A percentile compares a stretch with the other conserved stretches of the same genome.
phyloP scores from a whole-genome alignment of 2,329 filamentous ascomycete genomes.

The Colletotrichum incanum region DNA sequence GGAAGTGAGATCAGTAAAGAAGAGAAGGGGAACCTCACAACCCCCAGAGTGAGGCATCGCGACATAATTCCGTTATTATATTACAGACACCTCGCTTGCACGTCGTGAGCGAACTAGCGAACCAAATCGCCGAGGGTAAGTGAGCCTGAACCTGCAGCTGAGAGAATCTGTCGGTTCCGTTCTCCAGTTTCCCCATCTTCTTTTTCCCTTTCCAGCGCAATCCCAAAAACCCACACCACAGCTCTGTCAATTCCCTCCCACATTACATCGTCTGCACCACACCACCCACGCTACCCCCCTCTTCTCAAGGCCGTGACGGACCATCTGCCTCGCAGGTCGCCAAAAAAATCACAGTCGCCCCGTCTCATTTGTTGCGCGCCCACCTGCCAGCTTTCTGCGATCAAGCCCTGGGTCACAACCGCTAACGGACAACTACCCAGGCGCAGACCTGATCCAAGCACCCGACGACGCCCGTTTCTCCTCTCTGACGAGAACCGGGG shows the following conservation, averaged over 20 bases:
- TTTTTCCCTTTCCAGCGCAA: conserved; percentile 41
- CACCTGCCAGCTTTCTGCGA: conserved; percentile 8
- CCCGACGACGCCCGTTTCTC: conserved; percentile 23
- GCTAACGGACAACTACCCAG: conserved; percentile 33
- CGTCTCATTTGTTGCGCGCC: conserved; percentile 28
- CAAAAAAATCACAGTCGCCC: conserved; percentile 26
- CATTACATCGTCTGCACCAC: conserved; percentile 34
- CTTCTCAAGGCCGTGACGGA: conserved; percentile 27
- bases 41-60: conserved; percentile 6
- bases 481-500: conserved; percentile 21
- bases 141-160: conserved; percentile 16
- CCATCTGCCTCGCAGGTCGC: conserved; percentile 34
- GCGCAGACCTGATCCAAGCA: conserved; percentile 31
- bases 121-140: conserved; percentile 32
- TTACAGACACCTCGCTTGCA: conserved; percentile 4
- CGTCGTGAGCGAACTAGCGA: conserved; percentile 11
- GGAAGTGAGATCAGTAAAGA: conserved; percentile 1
- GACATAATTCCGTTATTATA: neutral
- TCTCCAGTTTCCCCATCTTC: conserved; percentile 42
- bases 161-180: conserved; percentile 27
- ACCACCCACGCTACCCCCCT: conserved; percentile 32
- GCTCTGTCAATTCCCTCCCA: conserved; percentile 39
- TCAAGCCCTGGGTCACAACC: conserved; percentile 22
- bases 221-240: conserved; percentile 41
- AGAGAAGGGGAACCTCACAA: conserved; percentile 10